A percentile compares a stretch with the other conserved stretches of the same genome.
These are phyloP conservation scores for Daldinia grandis DNA, from an alignment of 495 filamentous ascomycete genomes.

Conservation along the genomic window DNA sequence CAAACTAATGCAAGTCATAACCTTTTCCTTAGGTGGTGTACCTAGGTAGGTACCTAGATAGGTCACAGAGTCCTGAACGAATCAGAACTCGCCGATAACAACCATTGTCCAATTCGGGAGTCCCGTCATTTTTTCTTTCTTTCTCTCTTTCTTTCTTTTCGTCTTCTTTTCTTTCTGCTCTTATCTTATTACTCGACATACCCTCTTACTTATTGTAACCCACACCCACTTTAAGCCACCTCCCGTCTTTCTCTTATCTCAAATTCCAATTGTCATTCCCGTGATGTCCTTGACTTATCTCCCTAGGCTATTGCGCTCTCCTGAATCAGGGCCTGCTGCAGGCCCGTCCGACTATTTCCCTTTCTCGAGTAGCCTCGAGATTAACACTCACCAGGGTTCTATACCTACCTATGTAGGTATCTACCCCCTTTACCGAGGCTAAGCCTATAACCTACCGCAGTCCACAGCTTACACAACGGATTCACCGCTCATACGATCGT, in stretches of 20 bases:
- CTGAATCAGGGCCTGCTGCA: constrained; percentile 24
- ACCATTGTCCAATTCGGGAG: constrained; percentile 33
- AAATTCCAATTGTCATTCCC: constrained; percentile 14
- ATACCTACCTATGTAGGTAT: not conserved
- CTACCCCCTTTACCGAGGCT: not conserved
- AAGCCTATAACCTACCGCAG: not conserved
- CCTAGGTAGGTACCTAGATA: too few species aligned
- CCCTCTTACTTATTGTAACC: constrained; percentile 30
- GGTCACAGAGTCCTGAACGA: constrained; percentile 10
- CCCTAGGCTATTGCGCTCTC: constrained; percentile 12
- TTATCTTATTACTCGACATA: constrained; percentile 17
- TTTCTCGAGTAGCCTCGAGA: constrained; percentile 16
- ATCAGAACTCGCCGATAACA: constrained; percentile 35
- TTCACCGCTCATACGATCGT: constrained; percentile 27
- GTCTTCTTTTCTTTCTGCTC: not conserved
- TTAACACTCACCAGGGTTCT: constrained; percentile 18
- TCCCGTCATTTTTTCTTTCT: constrained; percentile 14
- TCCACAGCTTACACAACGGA: not conserved
- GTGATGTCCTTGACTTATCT: constrained; percentile 36
- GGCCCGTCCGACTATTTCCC: constrained; percentile 24
- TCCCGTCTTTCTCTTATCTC: constrained; percentile 37
- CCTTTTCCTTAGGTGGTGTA: too few species aligned
- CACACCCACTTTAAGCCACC: constrained; percentile 34
- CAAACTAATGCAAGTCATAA: constrained; percentile 38
- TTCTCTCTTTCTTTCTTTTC: not conserved